phyloP scores from a whole-genome alignment of 768 basidiomycete species.

The Multifurca ochricompacta region DNA sequence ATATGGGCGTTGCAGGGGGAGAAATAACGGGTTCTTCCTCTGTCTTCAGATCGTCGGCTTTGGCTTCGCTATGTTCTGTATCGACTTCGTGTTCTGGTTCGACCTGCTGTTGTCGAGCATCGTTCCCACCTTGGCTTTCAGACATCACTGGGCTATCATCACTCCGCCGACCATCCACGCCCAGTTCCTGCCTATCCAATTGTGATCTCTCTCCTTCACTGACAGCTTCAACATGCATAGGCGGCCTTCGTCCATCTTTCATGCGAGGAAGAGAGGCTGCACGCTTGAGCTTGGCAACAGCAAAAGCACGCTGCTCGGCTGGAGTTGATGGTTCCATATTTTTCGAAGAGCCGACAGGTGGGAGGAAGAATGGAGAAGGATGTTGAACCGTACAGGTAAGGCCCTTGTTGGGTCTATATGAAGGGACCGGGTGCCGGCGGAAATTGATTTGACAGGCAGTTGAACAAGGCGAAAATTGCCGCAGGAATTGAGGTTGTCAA shows the following conservation, averaged over 20 bases:
- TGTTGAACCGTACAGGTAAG: background rate
- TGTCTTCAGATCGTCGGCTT: conserved; percentile 22
- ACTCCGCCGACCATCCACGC: conserved; percentile 4
- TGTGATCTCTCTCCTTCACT: conserved; percentile 69
- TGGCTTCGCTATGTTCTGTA: conserved; percentile 9
- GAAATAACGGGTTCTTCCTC: conserved; percentile 21
- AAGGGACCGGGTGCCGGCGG: conserved; percentile 9
- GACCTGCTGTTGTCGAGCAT: background rate
- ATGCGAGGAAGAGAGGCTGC: conserved; percentile 87
- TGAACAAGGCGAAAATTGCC: background rate
- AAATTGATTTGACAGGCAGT: background rate
- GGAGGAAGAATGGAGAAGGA: background rate
- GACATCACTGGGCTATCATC: conserved; percentile 12
- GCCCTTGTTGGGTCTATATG: conserved; percentile 14
- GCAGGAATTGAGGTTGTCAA: conserved; percentile 1
- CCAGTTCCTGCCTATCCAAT: conserved; percentile 27
- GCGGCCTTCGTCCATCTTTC: conserved; percentile 84
- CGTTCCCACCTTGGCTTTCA: conserved; percentile 5
- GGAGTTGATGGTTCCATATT: conserved; percentile 36
- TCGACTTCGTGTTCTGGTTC: conserved; percentile 12
- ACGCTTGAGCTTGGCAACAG: conserved; percentile 85
- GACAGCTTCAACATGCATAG: conserved; percentile 76
- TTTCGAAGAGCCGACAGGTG: background rate
- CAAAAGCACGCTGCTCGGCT: conserved; percentile 77
- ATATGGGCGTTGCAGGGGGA: conserved; percentile 18